Conservation (phyloP, 2,329 filamentous ascomycete species). For the Penicillium olsonii region DNA sequence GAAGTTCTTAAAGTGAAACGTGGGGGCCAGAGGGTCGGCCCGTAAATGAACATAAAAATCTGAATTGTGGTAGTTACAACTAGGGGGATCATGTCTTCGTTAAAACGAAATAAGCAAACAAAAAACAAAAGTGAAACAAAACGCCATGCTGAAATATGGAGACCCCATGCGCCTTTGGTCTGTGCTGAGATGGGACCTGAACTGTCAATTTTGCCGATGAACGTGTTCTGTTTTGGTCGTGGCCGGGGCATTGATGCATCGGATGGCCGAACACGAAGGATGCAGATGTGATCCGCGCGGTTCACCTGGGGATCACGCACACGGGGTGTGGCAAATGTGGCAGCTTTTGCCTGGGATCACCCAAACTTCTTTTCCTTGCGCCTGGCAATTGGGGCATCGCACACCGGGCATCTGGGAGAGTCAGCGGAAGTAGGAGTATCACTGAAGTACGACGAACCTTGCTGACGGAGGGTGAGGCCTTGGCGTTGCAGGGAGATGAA, state of each 20-base stretch:
- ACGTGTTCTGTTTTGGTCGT: background rate
- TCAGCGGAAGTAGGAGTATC: constrained; percentile 2
- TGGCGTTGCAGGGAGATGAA: constrained; percentile 7
- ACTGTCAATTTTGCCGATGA: background rate
- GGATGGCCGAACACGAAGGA: no score
- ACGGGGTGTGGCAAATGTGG: constrained; percentile 42
- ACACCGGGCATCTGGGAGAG: constrained; percentile 46
- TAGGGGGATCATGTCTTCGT: no score
- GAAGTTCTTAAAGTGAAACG: background rate
- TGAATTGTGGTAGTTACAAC: background rate
- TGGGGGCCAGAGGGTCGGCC: background rate
- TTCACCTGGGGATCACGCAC: no score
- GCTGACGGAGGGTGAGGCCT: constrained; percentile 12
- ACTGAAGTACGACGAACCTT: constrained; percentile 18
- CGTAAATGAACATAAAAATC: background rate
- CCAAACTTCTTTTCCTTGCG: constrained; percentile 42
- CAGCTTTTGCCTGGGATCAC: constrained; percentile 51
- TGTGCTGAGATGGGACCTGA: background rate
- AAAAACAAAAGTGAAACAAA: background rate
- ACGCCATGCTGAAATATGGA: background rate
- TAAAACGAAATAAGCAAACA: no score
- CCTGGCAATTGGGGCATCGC: constrained; percentile 42
- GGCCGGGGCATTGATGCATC: no score
- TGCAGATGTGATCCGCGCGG: no score
- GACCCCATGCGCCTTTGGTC: background rate